A percentile compares a stretch with the other conserved stretches of the same genome.
These are phyloP conservation scores for Quercus dentata DNA, from an alignment of 306 rosid species.

Conservation along the genomic window DNA sequence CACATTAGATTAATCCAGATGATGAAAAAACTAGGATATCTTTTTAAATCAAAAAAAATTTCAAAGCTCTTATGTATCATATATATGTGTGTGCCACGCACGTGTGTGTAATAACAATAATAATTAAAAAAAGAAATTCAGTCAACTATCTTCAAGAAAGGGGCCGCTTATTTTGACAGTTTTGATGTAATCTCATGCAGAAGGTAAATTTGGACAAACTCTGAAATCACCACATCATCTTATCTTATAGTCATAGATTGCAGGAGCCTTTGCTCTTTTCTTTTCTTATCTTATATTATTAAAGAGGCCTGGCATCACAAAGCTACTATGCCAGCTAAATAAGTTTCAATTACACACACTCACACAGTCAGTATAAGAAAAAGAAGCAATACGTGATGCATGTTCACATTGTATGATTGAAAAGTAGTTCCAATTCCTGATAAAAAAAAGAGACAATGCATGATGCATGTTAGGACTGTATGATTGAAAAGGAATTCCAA, in stretches of 20 bases:
- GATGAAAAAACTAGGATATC: not conserved
- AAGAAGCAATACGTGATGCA: slow-evolving; percentile 10
- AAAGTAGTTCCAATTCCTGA: not conserved
- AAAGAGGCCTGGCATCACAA: slow-evolving; percentile 38
- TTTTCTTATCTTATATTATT: not conserved
- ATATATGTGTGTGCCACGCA: too few relatives aligned
- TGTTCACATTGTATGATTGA: slow-evolving; percentile 6
- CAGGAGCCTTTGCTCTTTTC: not conserved
- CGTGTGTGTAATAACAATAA: too few relatives aligned
- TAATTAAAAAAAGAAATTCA: too few relatives aligned
- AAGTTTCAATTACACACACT: slow-evolving; percentile 36
- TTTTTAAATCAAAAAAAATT: too few relatives aligned
- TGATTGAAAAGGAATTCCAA: slow-evolving; percentile 16
- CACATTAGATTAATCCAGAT: not conserved
- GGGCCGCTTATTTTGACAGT: too few relatives aligned
- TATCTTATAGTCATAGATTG: not conserved
- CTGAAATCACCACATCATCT: not conserved
- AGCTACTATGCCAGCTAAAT: slow-evolving; percentile 42
- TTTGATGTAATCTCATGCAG: too few relatives aligned
- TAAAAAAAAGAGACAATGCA: too few relatives aligned
- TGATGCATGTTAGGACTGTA: not conserved
- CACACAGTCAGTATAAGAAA: slow-evolving; percentile 15
- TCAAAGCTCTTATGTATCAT: too few relatives aligned
- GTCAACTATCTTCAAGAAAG: too few relatives aligned
- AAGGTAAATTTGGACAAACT: not conserved